Base-by-base conservation (phyloP, 805 yeast species). In the Zygoascus ofunaensis region DNA sequence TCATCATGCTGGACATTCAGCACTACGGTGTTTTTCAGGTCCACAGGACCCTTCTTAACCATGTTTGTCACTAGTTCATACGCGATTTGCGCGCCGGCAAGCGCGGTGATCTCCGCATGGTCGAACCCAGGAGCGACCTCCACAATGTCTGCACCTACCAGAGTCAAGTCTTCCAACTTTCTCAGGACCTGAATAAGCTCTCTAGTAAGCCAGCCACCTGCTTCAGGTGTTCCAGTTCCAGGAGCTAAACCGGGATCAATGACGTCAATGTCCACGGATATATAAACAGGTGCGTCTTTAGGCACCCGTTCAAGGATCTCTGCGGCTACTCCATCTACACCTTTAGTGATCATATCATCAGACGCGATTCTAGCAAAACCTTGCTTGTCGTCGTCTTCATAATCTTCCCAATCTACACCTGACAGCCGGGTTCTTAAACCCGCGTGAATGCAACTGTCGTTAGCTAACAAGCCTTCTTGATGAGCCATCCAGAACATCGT, bases 401-500 rank as follows among this genome's bases (percentile, higher is more conserved):
- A 80, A 60, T 82, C 87, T 26, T 65, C 76, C 63, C 65, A 73
- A 42, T 64, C 76, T 12, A 62, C 60, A 10, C 87, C 89, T 0
- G 80, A 71, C 26, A 85, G 64, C 58, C 87, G 74, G 1, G 94
- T 82, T 54, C 94, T 72, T 39, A 84, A 63, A 0, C 94, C 94
- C 20, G 84, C 82, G 57, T 85, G 94, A 36, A 82, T 69, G 55
- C 84, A 82, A 41, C 73, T 62, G 40, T 68, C 66, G 26, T 76
- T 65, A 45, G 69, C 55, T 26, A 82, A 60, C 42, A 82, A 65
- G 0, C 84, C 87, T 57, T 85, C 94, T 46, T 80, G 69, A 15
- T 62, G 55, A 4, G 90, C 90, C 71, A 80, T 73, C 92, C 92
- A 84, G 33, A 85, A 69, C 89, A 85, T 82, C 4, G 92, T 79